These are phyloP conservation scores for Backusella psychrophila DNA, from an alignment of 192 early-diverging fungal species.

Conservation along the genomic window DNA sequence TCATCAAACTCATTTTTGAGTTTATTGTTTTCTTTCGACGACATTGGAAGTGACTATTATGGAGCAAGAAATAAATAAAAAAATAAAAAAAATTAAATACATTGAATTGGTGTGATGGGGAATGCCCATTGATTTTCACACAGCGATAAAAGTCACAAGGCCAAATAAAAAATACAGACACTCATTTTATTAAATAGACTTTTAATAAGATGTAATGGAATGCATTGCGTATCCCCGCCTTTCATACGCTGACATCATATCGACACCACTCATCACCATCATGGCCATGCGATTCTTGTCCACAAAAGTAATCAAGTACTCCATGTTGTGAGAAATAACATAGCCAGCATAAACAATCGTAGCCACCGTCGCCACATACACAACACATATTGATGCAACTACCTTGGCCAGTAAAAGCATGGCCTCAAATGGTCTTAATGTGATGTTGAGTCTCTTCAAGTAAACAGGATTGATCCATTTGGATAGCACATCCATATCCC, in stretches of 20 bases:
- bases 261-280: neutral
- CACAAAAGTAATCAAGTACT: neutral
- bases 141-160: neutral
- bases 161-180: too few relatives aligned
- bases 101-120: too few relatives aligned
- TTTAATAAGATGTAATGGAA: neutral
- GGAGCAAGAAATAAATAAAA: neutral
- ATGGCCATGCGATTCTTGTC: neutral
- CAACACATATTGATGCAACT: neutral
- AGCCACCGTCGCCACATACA: constrained; percentile 21
- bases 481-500: constrained; percentile 42
- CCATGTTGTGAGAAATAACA: constrained; percentile 13
- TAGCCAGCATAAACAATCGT: constrained; percentile 10
- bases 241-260: neutral
- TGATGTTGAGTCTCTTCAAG: constrained; percentile 37
- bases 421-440: constrained; percentile 27
- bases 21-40: neutral
- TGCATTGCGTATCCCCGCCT: neutral
- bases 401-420: constrained; percentile 23
- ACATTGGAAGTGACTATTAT: neutral
- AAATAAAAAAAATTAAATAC: neutral
- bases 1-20: neutral
- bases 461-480: constrained; percentile 38
- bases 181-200: neutral
- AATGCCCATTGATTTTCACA: too few relatives aligned